A percentile compares a stretch with the other conserved stretches of the same genome.
These are phyloP conservation scores for Russula ochroleuca DNA, from an alignment of 768 basidiomycete genomes.

Conservation along the genomic window DNA sequence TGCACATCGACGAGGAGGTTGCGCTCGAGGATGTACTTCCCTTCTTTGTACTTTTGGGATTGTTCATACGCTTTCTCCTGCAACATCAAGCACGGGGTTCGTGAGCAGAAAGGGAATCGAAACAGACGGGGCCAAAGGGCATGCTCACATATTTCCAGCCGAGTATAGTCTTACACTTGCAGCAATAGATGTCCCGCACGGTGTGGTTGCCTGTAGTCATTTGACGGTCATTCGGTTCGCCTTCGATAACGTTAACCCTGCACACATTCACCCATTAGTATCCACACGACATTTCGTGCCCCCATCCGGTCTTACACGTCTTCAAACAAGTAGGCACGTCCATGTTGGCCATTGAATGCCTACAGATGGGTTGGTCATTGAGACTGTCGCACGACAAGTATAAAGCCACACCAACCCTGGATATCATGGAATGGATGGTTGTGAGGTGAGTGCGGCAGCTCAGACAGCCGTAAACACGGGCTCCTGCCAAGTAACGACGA, in stretches of 20 bases:
- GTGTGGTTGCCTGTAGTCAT: conserved; percentile 98
- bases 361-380: conserved; percentile 36
- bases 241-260: conserved; percentile 90
- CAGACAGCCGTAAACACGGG: conserved; percentile 83
- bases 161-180: conserved; percentile 78
- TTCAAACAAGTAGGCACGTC: conserved; percentile 91
- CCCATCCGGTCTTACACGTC: conserved; percentile 63
- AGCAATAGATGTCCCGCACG: conserved; percentile 92
- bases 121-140: conserved; percentile 1
- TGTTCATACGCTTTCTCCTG: conserved; percentile 90
- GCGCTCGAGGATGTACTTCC: conserved; percentile 95
- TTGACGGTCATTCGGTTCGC: conserved; percentile 82
- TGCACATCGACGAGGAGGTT: conserved; percentile 85
- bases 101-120: conserved; percentile 13
- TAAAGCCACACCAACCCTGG: conserved; percentile 54
- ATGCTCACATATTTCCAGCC: conserved; percentile 97
- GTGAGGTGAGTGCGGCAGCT: conserved; percentile 86
- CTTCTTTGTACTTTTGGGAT: conserved; percentile 96
- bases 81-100: not conserved
- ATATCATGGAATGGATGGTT: conserved; percentile 89
- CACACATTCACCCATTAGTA: conserved; percentile 18
- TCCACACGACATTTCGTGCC: conserved; percentile 19
- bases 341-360: conserved; percentile 98
- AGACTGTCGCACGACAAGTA: conserved; percentile 18
- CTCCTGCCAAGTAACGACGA: conserved; percentile 78